A percentile compares a stretch with the other conserved stretches of the same genome.
These are phyloP conservation scores for Candida adriatica DNA, from an alignment of 805 yeast species.

Conservation along the genomic window DNA sequence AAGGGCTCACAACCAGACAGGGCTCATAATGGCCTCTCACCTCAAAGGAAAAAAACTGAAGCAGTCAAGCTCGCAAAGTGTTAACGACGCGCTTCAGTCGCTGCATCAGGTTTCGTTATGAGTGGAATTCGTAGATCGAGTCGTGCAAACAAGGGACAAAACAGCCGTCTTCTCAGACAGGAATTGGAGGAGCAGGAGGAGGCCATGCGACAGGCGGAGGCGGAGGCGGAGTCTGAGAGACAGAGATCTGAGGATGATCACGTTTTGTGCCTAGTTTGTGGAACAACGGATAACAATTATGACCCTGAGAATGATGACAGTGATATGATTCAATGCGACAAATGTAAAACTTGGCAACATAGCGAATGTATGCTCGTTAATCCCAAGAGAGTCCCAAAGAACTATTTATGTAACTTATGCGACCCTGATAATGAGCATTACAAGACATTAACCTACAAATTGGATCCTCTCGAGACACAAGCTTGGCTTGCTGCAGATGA, in stretches of 20 bases:
- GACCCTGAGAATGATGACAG: conserved; percentile 48
- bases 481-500: conserved; percentile 10
- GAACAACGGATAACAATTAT: conserved; percentile 49
- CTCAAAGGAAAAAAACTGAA: too few species aligned
- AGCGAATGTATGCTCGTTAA: conserved; percentile 48
- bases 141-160: conserved; percentile 36
- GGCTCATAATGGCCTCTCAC: too few species aligned
- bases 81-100: too few species aligned
- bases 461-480: conserved; percentile 23
- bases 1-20: too few species aligned
- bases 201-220: too few species aligned
- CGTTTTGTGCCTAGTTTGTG: conserved; percentile 58
- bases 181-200: conserved; percentile 19
- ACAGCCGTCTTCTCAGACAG: conserved; percentile 24
- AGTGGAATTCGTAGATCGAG: conserved; percentile 32
- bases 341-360: conserved; percentile 70
- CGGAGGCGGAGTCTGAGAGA: conserved; percentile 23
- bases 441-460: conserved; percentile 25
- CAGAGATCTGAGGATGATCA: conserved; percentile 17
- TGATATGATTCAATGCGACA: conserved; percentile 59
- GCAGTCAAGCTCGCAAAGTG: too few species aligned
- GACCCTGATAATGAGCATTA: conserved; percentile 29
- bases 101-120: too few species aligned
- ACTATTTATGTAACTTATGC: conserved; percentile 51
- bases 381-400: conserved; percentile 35